phyloP scores from a whole-genome alignment of 2,329 filamentous ascomycete genomes.

The Stachybotrys elegans region DNA sequence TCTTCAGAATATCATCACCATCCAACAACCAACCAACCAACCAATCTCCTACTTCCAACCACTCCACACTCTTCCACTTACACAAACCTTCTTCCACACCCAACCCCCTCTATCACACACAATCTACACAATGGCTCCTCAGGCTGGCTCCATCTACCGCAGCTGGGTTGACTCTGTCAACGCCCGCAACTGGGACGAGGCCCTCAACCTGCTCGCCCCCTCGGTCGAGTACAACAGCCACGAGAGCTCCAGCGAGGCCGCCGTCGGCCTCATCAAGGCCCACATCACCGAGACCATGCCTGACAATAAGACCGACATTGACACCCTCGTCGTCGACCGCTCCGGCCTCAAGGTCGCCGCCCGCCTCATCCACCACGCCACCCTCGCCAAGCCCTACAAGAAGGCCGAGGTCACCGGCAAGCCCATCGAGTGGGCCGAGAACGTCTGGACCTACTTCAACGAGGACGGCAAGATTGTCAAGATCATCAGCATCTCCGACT shows the following conservation, averaged over 20 bases:
- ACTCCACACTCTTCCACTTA: too few relatives aligned
- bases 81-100: too few relatives aligned
- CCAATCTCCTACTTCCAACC: too few relatives aligned
- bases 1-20: too few relatives aligned
- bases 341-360: not conserved
- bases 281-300: not conserved
- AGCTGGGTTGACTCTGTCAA: not conserved
- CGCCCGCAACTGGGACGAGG: not conserved
- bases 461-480: not conserved
- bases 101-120: too few relatives aligned
- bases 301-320: not conserved
- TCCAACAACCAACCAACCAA: too few relatives aligned
- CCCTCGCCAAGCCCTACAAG: not conserved
- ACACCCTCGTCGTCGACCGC: not conserved
- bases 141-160: not conserved
- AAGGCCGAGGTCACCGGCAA: conserved; percentile 1
- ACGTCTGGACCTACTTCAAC: not conserved
- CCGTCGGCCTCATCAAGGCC: not conserved
- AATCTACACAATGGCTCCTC: not conserved
- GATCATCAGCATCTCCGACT: not conserved
- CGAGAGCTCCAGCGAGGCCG: not conserved
- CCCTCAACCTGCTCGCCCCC: not conserved
- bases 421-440: not conserved
- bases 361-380: not conserved
- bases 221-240: not conserved